These are phyloP conservation scores for Casuarina cunninghamiana DNA, from an alignment of 306 rosid genomes.

Conservation along the genomic window DNA sequence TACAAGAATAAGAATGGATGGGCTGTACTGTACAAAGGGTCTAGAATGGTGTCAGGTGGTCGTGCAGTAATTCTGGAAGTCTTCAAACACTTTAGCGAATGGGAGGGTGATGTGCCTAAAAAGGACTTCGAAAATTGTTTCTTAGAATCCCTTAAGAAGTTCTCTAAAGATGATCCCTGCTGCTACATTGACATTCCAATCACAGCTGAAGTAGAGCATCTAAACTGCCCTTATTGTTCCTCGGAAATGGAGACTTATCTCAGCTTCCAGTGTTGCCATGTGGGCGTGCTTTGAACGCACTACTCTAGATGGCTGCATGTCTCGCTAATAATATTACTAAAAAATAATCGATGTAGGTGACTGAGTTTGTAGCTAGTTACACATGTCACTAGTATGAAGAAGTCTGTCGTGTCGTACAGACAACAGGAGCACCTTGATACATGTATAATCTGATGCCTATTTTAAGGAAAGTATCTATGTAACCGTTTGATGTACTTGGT, in stretches of 20 bases:
- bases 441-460: not conserved
- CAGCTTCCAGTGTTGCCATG: slow-evolving; percentile 45
- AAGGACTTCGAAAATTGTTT: slow-evolving; percentile 38
- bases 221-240: slow-evolving; percentile 28
- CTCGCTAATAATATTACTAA: not conserved
- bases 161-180: slow-evolving; percentile 8
- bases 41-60: slow-evolving; percentile 33
- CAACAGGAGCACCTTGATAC: not conserved
- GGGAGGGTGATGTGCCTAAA: slow-evolving; percentile 31
- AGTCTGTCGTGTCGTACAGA: too few relatives aligned
- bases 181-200: slow-evolving; percentile 13
- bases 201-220: slow-evolving; percentile 9
- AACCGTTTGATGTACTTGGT: not conserved
- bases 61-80: slow-evolving; percentile 40
- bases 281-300: slow-evolving; percentile 8
- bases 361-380: not conserved
- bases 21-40: slow-evolving; percentile 47
- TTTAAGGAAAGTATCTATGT: not conserved
- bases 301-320: not conserved
- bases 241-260: slow-evolving; percentile 37
- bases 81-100: slow-evolving; percentile 32
- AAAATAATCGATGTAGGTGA: not conserved
- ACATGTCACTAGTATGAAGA: too few relatives aligned
- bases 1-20: slow-evolving; percentile 60
- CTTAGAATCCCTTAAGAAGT: slow-evolving; percentile 24